Base-by-base conservation (phyloP, 495 filamentous ascomycete species). In the Cetradonia linearis region DNA sequence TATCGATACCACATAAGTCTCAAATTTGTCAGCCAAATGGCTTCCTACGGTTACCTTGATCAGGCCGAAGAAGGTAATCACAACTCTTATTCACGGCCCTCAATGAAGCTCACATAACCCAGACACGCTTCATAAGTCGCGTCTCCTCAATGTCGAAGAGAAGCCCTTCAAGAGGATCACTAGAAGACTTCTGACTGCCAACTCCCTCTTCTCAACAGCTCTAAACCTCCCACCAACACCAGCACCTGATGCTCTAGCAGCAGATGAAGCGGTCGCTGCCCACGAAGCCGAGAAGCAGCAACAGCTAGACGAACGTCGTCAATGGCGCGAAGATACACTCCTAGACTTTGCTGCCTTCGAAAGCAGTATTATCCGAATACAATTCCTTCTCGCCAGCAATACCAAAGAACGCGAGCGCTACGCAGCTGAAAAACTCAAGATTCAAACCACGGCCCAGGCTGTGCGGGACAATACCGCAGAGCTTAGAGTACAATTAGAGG, bases 261-360 rank as follows among this genome's bases (percentile, higher is more conserved):
- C 71, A 62, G 76, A 81, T 52, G 69, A 71, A 67, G 65, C 65
- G 60, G 58, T 71, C 56, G 63, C 71, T 16, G 66, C 70, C 11
- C 62, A 62, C 61, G 73, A 78, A 62, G 52, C 66, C 37, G 69
- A 79, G 79, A 69, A 74, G 70, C 65, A 73, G 46, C 63, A 69
- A 27, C 71, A 72, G 56, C 69, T 78, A 13, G 74, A 84, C 46
- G 71, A 80, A 63, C 78, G 77, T 68, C 76, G 71, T 58, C 81
- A 78, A 63, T 84, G 88, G 65, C 83, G 82, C 40, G 86, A 94
- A 65, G 92, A 96, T 66, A 81, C 92, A 18, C 81, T 87, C 1
- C 81, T 96, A 55, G 93, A 99, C 74, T 93, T 97, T 67, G 86
- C 87, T 23, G 84, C 87, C 42, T 91, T 97, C 70, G 89, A 95